Evolutionary conservation across 768 basidiomycete species (phyloP).

Genomic region (Phallus indusiatus): DNA sequence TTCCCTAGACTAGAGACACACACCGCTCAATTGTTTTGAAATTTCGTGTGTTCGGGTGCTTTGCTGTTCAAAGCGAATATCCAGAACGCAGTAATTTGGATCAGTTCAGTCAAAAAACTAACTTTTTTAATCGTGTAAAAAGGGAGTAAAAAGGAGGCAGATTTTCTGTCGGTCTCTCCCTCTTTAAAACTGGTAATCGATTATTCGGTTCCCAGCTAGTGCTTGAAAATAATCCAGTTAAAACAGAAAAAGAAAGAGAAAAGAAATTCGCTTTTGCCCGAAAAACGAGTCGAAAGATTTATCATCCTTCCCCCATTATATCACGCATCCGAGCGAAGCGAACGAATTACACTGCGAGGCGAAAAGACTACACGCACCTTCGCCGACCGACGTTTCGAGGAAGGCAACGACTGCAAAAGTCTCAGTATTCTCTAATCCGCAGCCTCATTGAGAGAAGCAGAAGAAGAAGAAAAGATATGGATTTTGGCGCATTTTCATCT

Average conservation of each 20-base stretch:
- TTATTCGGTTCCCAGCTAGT: neutral
- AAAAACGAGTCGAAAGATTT: neutral
- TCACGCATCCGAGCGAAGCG: neutral
- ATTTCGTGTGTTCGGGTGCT: neutral
- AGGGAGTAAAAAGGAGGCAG: neutral
- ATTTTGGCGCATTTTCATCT: neutral
- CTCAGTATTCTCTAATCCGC: neutral
- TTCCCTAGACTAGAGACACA: neutral
- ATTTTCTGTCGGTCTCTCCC: neutral
- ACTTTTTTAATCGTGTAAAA: too few relatives aligned
- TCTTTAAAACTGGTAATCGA: neutral
- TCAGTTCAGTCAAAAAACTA: neutral
- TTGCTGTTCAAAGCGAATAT: neutral
- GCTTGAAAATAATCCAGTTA: neutral
- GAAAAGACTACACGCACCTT: neutral
- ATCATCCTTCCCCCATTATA: neutral
- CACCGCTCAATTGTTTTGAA: neutral
- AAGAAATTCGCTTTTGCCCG: neutral
- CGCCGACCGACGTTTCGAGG: neutral
- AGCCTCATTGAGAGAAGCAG: neutral
- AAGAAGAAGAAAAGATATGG: neutral
- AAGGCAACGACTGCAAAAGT: neutral
- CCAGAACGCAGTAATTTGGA: neutral
- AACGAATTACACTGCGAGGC: neutral
- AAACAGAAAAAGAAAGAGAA: neutral